Evolutionary conservation across 192 early-diverging fungal genomes (phyloP), one percentile per base, ranked within the genome.

Genomic region (Phlyctochytrium planicorne): DNA sequence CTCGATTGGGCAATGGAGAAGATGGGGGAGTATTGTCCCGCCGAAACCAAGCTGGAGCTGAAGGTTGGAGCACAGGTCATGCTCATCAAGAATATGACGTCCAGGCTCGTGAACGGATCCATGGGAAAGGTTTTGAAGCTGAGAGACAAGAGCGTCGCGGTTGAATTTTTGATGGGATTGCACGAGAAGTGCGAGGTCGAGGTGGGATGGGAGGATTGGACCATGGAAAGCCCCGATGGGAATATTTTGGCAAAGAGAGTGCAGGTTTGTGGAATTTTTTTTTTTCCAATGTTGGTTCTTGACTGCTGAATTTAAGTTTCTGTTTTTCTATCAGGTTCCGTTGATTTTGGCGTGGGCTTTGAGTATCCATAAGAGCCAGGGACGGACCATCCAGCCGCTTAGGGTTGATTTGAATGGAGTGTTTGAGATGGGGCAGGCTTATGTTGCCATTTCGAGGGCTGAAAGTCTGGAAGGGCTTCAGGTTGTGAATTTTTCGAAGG

Each of bases 1-100:
- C 30, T 29, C 50, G 4, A 17, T 24, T 53, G 79, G 2, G 60
- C 71, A 27, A n/a, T n/a, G 6, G 68, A 69, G 36, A 73, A 63
- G 59, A 55, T 66, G 65, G 69, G 84, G 0, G 80, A 80, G 34
- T 70, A 74, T 2, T 86, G 87, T 65, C 69, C 80, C 25, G 90
- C 91, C 0, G 90, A 87, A 0, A 62, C 74, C 1, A 52, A 65
- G n/a, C 78, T 97, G 4, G 80, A 84, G 55, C 72, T 97, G 25
- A 94, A 93, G 78, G 30, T 74, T 3, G 66, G 82, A 53, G 90
- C 93, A 1, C 95, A 95, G 68, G 95, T 97, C 0, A 94, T 94
- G 91, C 75, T 97, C 29, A 75, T 78, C 68, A 80, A 80, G 59
- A 84, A 84, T 65, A 34, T 75, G 31, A 50, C 63, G 34, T 34